Evolutionary conservation across 768 basidiomycete genomes (phyloP).

Genomic region (Glaciozyma antarctica): DNA sequence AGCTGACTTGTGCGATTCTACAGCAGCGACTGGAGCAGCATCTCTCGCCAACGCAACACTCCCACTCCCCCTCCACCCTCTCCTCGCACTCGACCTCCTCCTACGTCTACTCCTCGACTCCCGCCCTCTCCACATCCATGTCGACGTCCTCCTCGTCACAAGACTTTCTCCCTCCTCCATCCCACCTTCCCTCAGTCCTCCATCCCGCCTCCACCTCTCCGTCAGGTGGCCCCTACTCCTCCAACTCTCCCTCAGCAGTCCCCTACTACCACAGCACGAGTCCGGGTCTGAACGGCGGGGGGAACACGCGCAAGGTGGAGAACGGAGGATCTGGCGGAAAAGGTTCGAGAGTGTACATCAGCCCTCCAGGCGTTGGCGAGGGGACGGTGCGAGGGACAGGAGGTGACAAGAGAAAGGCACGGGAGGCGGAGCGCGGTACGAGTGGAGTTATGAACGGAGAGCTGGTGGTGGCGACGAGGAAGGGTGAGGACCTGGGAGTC

Average conservation of each 20-base stretch:
- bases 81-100: background rate
- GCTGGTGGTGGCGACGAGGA: slow-evolving; percentile 12
- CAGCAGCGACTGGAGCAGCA: too few relatives aligned
- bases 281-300: background rate
- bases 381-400: background rate
- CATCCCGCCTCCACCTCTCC: background rate
- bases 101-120: background rate
- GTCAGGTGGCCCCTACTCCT: background rate
- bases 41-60: background rate
- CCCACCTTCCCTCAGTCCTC: background rate
- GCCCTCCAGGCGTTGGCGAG: background rate
- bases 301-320: background rate
- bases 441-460: too few relatives aligned
- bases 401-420: background rate
- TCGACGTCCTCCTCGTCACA: background rate
- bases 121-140: background rate
- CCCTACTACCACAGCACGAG: background rate
- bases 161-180: background rate
- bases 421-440: background rate
- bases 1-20: too few relatives aligned
- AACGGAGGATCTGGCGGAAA: background rate
- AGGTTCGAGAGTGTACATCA: background rate
- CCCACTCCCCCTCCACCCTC: background rate
- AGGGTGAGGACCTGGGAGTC: slow-evolving; percentile 32
- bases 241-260: background rate